A percentile compares a stretch with the other conserved stretches of the same genome.
Evolutionary conservation across 371 early-diverging fungal genomes (phyloP).

Genomic region (Mucor indicus): DNA sequence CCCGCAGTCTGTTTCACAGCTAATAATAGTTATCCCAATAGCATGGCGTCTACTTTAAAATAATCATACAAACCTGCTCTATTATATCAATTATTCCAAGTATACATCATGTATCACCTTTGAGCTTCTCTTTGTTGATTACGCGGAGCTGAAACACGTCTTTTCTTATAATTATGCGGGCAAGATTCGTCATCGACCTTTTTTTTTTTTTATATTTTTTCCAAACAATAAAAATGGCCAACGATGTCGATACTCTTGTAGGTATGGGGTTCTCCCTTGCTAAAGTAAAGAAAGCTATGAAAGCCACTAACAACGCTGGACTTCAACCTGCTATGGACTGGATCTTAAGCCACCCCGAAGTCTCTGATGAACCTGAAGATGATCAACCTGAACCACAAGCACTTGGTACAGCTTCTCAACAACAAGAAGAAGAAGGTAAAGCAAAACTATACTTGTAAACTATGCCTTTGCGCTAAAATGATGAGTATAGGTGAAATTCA

Average conservation of each 20-base stretch:
- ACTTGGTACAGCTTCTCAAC: constrained; percentile 19
- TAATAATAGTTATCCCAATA: no score
- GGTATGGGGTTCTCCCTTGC: constrained; percentile 78
- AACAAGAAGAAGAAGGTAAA: constrained; percentile 33
- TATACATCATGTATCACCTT: no score
- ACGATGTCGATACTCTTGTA: constrained; percentile 61
- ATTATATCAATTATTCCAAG: no score
- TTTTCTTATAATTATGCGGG: no score
- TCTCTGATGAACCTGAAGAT: constrained; percentile 65
- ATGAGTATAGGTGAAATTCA: constrained; percentile 59
- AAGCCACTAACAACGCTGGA: constrained; percentile 79
- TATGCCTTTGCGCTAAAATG: background rate
- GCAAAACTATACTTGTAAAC: background rate
- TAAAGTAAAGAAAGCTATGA: constrained; percentile 67
- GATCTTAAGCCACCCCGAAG: constrained; percentile 75
- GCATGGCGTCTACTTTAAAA: no score
- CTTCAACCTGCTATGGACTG: constrained; percentile 90
- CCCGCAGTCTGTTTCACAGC: no score
- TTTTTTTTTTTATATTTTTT: background rate
- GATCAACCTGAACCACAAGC: constrained; percentile 29
- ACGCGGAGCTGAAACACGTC: no score
- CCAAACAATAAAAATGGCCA: constrained; percentile 37
- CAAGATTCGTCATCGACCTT: background rate
- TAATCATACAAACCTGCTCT: no score
- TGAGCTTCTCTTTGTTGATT: no score